These are phyloP conservation scores for Tricholoma matsutake DNA, from an alignment of 768 basidiomycete genomes.

Conservation along the genomic window DNA sequence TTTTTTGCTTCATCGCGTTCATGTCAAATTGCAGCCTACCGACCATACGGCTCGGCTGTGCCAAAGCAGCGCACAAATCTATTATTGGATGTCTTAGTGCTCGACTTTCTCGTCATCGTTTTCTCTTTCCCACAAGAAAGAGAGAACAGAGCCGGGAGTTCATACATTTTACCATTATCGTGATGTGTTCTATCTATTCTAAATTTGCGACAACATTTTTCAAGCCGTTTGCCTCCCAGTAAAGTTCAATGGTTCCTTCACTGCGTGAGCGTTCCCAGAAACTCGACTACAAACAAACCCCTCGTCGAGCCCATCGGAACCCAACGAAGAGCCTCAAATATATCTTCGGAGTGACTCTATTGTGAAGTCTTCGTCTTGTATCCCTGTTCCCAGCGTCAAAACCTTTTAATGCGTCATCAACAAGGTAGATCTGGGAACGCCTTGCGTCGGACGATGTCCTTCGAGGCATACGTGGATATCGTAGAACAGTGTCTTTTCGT, in stretches of 20 bases:
- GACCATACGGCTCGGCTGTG: conserved; percentile 12
- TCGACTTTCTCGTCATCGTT: conserved; percentile 11
- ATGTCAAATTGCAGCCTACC: conserved; percentile 21
- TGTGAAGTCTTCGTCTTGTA: too few species aligned
- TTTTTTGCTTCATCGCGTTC: conserved; percentile 12
- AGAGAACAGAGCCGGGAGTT: conserved; percentile 19
- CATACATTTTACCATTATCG: conserved; percentile 6
- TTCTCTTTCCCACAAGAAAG: conserved; percentile 5
- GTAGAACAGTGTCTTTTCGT: too few species aligned
- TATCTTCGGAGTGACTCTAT: too few species aligned
- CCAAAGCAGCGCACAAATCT: conserved; percentile 21
- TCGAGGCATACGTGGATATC: too few species aligned
- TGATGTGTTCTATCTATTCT: background rate
- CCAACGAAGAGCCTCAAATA: too few species aligned
- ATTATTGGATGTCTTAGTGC: conserved; percentile 21
- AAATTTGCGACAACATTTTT: background rate
- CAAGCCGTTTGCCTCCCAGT: background rate
- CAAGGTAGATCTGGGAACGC: too few species aligned
- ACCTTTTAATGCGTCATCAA: too few species aligned
- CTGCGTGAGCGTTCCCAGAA: too few species aligned
- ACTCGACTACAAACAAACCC: too few species aligned
- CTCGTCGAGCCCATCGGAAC: too few species aligned
- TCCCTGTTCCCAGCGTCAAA: too few species aligned
- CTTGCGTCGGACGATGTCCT: too few species aligned
- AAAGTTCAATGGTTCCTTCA: background rate